Conservation (phyloP, 305 asterid species). For the Fraxinus platypoda region DNA sequence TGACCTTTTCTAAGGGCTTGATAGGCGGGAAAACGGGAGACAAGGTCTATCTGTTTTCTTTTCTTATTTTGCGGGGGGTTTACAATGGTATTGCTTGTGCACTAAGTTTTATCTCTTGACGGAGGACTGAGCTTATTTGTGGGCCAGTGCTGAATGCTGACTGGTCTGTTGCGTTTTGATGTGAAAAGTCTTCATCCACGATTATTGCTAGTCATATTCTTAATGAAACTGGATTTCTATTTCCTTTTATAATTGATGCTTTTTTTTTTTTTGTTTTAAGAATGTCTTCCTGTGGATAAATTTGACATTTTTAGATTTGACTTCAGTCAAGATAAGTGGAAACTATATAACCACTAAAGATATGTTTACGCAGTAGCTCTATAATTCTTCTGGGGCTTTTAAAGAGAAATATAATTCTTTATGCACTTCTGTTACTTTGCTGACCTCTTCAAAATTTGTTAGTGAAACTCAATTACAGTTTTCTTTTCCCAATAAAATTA, state of each 20-base stretch:
- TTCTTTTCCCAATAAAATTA: not conserved
- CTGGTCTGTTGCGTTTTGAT: not conserved
- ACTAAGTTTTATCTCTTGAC: not conserved
- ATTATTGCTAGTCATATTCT: not conserved
- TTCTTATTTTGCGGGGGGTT: not conserved
- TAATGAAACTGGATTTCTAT: not conserved
- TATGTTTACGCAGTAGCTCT: not conserved
- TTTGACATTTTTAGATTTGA: not conserved
- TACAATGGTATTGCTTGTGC: not conserved
- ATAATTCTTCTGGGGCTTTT: not conserved
- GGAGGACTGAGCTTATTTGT: not conserved
- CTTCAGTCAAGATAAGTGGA: not conserved
- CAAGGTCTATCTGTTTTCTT: not conserved
- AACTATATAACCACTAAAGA: not conserved
- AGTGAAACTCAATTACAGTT: not conserved
- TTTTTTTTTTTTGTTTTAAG: not conserved
- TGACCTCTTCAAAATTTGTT: not conserved
- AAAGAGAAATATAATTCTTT: not conserved
- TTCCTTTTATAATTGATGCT: not conserved
- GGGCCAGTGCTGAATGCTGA: not conserved
- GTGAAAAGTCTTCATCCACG: not conserved
- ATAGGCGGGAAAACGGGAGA: not conserved
- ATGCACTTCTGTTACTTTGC: not conserved
- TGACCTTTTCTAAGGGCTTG: not conserved
- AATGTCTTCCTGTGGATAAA: not conserved